Evolutionary conservation across 352 stramenopile species (phyloP).

Genomic region (Phytopythium helicoides): DNA sequence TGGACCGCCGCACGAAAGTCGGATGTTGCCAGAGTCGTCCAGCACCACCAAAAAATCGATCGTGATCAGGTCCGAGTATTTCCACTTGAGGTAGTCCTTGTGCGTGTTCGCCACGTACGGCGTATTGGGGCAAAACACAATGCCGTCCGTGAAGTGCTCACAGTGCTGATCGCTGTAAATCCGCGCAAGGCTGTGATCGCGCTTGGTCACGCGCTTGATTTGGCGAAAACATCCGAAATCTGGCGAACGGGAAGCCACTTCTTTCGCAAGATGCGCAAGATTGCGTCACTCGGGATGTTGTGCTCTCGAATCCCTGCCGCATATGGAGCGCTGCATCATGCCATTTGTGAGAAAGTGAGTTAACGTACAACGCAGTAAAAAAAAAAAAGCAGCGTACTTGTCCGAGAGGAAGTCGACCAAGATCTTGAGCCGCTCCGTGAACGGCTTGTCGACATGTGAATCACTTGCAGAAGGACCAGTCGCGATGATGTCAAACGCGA

Average conservation of each 20-base stretch:
- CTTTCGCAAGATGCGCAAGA: slow-evolving; percentile 79
- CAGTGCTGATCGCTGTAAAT: slow-evolving; percentile 85
- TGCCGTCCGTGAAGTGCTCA: slow-evolving; percentile 87
- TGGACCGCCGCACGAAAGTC: slow-evolving; percentile 69
- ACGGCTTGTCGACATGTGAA: slow-evolving; percentile 81
- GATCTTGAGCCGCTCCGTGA: slow-evolving; percentile 72
- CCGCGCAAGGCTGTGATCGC: slow-evolving; percentile 67
- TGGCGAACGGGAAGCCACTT: slow-evolving; percentile 80
- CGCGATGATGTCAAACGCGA: slow-evolving; percentile 90
- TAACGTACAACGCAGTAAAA: slow-evolving; percentile 1
- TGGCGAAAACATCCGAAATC: slow-evolving; percentile 84
- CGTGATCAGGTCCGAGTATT: slow-evolving; percentile 90
- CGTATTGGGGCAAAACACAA: slow-evolving; percentile 89
- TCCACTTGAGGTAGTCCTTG: slow-evolving; percentile 92
- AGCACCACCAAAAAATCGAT: slow-evolving; percentile 80
- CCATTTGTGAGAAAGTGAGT: slow-evolving; percentile 4
- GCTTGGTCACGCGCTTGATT: slow-evolving; percentile 77
- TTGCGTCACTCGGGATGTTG: slow-evolving; percentile 59
- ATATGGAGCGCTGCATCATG: slow-evolving; percentile 57
- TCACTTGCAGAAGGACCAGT: slow-evolving; percentile 62
- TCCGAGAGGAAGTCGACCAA: slow-evolving; percentile 85
- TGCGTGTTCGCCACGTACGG: slow-evolving; percentile 83
- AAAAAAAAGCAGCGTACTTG: slow-evolving; percentile 43
- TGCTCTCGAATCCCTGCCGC: slow-evolving; percentile 58
- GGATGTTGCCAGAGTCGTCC: slow-evolving; percentile 55